Evolutionary conservation across 495 filamentous ascomycete species (phyloP).

Genomic region (Letharia columbiana): DNA sequence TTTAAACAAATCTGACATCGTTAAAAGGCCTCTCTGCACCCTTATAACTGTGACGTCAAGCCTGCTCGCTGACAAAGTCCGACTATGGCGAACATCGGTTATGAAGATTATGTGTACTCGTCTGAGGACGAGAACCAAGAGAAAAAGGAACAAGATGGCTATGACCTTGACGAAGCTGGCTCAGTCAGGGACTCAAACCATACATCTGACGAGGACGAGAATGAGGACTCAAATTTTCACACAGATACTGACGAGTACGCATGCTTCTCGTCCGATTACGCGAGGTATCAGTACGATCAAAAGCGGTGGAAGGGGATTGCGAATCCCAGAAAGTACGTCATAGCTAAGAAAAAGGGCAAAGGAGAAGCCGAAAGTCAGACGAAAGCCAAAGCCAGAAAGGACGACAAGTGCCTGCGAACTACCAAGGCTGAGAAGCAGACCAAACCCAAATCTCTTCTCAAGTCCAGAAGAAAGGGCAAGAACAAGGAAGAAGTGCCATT

Average conservation of each 20-base stretch:
- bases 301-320: neutral
- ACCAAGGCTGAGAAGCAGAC: neutral
- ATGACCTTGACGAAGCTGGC: neutral
- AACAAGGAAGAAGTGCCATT: no score
- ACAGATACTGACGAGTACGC: neutral
- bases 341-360: neutral
- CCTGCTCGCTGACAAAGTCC: neutral
- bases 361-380: neutral
- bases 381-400: no score
- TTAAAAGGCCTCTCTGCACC: neutral
- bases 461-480: neutral
- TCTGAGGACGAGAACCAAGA: neutral
- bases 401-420: neutral
- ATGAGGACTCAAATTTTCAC: neutral
- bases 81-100: neutral
- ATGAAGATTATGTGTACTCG: neutral
- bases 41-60: neutral
- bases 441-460: neutral
- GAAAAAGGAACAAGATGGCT: neutral
- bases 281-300: neutral
- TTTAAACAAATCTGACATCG: neutral
- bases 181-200: neutral
- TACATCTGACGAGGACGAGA: neutral
- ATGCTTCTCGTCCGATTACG: neutral
- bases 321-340: neutral